Evolutionary conservation across 1,284 basidiomycete species (phyloP).

Genomic region (Sporisorium graminicola): DNA sequence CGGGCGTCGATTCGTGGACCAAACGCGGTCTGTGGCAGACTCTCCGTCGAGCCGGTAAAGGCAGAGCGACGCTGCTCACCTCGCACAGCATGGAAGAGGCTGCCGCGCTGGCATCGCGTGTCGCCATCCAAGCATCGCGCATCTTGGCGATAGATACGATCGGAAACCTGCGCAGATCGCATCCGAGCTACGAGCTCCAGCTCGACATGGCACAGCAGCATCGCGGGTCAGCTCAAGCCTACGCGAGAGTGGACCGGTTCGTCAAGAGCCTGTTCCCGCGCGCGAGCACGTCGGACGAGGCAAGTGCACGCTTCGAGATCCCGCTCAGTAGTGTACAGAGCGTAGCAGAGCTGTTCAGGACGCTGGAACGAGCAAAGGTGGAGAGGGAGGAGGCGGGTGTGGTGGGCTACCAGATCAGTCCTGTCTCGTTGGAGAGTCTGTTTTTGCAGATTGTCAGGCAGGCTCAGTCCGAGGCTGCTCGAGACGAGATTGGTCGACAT

Average conservation of each 20-base stretch:
- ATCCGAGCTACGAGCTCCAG: conserved; percentile 82
- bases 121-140: conserved; percentile 18
- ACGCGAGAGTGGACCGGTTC: conserved; percentile 75
- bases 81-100: conserved; percentile 87
- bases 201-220: conserved; percentile 75
- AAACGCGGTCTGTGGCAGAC: conserved; percentile 86
- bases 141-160: conserved; percentile 77
- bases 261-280: conserved; percentile 77
- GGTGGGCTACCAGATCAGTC: conserved; percentile 31
- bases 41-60: conserved; percentile 75
- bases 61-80: conserved; percentile 69
- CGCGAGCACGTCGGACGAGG: conserved; percentile 79
- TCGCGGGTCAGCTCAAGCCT: conserved; percentile 51
- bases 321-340: conserved; percentile 77
- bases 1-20: conserved; percentile 84
- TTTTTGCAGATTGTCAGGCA: conserved; percentile 80
- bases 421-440: conserved; percentile 77
- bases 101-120: conserved; percentile 77
- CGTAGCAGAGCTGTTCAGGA: conserved; percentile 74
- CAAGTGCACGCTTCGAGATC: conserved; percentile 82
- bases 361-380: conserved; percentile 13
- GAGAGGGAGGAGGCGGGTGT: conserved; percentile 25
- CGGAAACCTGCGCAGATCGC: conserved; percentile 76
- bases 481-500: conserved; percentile 19
- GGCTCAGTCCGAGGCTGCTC: conserved; percentile 26